Conservation (phyloP, 495 filamentous ascomycete genomes). For the Evansstolkia leycettana region DNA sequence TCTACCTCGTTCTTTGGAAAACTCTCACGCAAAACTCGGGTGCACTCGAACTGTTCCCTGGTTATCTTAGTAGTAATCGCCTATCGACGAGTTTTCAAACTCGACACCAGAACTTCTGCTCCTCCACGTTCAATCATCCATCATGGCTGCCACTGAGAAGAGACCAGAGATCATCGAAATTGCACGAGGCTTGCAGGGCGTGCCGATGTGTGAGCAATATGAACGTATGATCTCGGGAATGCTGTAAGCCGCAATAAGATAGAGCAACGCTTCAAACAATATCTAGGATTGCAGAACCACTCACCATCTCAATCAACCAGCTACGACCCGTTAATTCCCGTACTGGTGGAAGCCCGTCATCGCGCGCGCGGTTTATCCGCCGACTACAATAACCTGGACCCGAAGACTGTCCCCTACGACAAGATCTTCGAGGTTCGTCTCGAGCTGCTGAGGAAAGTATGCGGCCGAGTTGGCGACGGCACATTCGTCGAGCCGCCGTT, state of each 20-base stretch:
- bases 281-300: not conserved
- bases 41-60: too few relatives aligned
- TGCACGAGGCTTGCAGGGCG: constrained; percentile 25
- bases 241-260: too few relatives aligned
- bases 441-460: constrained; percentile 24
- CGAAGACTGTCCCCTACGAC: constrained; percentile 25
- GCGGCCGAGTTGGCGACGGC: constrained; percentile 31
- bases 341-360: constrained; percentile 30
- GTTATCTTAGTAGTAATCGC: not conserved
- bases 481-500: constrained; percentile 41
- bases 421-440: constrained; percentile 21
- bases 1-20: not conserved
- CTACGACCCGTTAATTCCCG: constrained; percentile 31
- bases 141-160: constrained; percentile 32
- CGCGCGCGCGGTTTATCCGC: constrained; percentile 25
- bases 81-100: not conserved
- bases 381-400: constrained; percentile 38
- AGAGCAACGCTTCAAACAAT: not conserved
- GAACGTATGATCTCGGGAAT: constrained; percentile 46
- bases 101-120: not conserved
- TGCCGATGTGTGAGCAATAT: constrained; percentile 37
- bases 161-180: constrained; percentile 29
- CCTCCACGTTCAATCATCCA: constrained; percentile 18
- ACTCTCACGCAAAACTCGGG: not conserved
- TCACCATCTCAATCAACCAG: constrained; percentile 6